Evolutionary conservation across 2,329 filamentous ascomycete genomes (phyloP).

Genomic region (Samsoniella hepiali): DNA sequence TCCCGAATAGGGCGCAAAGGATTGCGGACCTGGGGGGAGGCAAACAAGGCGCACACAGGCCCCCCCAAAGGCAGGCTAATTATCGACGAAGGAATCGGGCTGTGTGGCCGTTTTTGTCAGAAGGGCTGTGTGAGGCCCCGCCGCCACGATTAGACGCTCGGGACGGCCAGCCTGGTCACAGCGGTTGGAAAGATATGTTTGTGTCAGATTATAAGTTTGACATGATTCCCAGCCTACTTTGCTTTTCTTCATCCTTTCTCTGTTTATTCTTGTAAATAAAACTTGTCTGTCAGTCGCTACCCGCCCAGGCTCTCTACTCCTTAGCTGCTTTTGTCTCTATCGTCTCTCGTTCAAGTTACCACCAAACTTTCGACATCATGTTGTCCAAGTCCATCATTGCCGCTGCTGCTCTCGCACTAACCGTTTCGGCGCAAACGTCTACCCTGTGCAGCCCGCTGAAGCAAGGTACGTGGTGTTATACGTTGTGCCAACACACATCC

Average conservation of each 20-base stretch:
- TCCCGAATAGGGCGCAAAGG: no score
- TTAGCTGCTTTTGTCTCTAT: not conserved
- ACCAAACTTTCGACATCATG: constrained; percentile 27
- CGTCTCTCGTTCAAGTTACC: not conserved
- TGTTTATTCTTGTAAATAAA: not conserved
- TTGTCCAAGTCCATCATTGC: constrained; percentile 45
- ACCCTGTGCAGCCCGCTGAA: constrained; percentile 54
- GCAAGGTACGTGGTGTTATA: constrained; percentile 38
- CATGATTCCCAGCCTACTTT: no score
- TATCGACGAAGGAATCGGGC: not conserved
- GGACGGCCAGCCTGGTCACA: not conserved
- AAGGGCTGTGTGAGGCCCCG: not conserved
- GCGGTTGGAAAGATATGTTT: not conserved
- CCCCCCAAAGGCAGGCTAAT: no score
- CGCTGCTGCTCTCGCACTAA: constrained; percentile 43
- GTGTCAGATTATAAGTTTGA: not conserved
- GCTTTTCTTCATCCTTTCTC: not conserved
- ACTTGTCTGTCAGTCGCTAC: not conserved
- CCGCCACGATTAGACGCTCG: not conserved
- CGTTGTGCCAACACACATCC: not conserved
- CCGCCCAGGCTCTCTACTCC: not conserved
- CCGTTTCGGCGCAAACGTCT: constrained; percentile 54
- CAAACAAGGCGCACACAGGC: no score
- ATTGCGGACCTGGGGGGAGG: no score
- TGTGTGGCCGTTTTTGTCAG: not conserved